These are phyloP conservation scores for Draba incana DNA, from an alignment of 345 rosid species.

Conservation along the genomic window DNA sequence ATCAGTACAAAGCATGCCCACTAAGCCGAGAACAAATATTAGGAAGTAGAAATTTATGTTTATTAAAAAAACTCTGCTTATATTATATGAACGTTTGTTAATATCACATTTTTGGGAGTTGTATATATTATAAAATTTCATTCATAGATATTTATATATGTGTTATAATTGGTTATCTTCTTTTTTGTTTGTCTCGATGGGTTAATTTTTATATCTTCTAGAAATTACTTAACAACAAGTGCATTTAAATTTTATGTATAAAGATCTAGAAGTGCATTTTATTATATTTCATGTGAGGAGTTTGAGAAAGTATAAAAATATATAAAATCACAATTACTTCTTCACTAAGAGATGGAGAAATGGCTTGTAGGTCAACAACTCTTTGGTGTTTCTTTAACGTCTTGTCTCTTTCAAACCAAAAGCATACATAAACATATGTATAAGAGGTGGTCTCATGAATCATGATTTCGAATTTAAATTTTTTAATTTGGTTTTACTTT, in stretches of 20 bases:
- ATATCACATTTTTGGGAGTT: too few species aligned
- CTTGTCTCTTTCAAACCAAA: conserved; percentile 39
- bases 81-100: too few species aligned
- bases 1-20: conserved; percentile 6
- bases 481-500: conserved; percentile 38
- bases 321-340: conserved; percentile 29
- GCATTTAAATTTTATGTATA: not conserved
- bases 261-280: conserved; percentile 1
- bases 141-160: too few species aligned
- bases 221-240: not conserved
- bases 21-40: not conserved
- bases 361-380: conserved; percentile 37
- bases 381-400: conserved; percentile 29
- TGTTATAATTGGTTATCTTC: too few species aligned
- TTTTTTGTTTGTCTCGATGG: not conserved
- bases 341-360: conserved; percentile 41
- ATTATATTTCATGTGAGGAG: conserved; percentile 3
- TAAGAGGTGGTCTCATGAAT: conserved; percentile 30
- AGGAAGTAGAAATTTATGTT: not conserved
- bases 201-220: not conserved
- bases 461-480: not conserved
- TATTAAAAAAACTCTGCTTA: not conserved
- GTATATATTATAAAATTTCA: too few species aligned
- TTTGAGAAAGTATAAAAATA: conserved; percentile 1
- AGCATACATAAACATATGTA: conserved; percentile 4